These are phyloP conservation scores for Cylindrotheca closterium DNA, from an alignment of 108 stramenopile genomes.

Conservation along the genomic window DNA sequence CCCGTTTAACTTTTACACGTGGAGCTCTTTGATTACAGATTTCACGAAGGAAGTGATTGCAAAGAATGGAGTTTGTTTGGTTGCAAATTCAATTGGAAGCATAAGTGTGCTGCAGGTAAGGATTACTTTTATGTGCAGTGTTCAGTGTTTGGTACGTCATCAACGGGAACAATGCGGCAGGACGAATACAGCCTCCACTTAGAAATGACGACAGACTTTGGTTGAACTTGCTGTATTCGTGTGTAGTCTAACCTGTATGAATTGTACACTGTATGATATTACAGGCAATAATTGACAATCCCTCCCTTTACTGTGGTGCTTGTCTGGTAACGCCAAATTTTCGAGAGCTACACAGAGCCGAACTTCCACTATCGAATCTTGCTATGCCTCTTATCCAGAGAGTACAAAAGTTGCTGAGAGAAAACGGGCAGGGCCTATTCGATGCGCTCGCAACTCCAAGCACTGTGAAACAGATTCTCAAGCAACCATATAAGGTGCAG, in stretches of 20 bases:
- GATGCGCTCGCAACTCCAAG: slow-evolving; percentile 73
- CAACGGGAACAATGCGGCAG: too few relatives aligned
- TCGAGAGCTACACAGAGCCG: slow-evolving; percentile 86
- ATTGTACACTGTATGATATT: too few relatives aligned
- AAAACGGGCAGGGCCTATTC: slow-evolving; percentile 79
- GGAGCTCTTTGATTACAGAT: slow-evolving; percentile 78
- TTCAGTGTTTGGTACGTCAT: too few relatives aligned
- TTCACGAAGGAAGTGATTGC: slow-evolving; percentile 67
- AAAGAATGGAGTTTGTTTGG: slow-evolving; percentile 59
- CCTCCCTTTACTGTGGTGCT: slow-evolving; percentile 67
- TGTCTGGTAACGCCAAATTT: slow-evolving; percentile 83
- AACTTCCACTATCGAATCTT: slow-evolving; percentile 69
- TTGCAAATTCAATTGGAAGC: slow-evolving; percentile 92
- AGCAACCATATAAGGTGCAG: slow-evolving; percentile 80
- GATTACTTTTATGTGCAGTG: too few relatives aligned
- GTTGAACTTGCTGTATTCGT: too few relatives aligned
- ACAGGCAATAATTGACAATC: slow-evolving; percentile 86
- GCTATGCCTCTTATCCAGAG: slow-evolving; percentile 73
- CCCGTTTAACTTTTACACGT: slow-evolving; percentile 92
- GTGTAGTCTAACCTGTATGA: too few relatives aligned
- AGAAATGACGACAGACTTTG: too few relatives aligned
- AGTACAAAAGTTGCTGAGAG: slow-evolving; percentile 71
- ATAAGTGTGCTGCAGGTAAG: slow-evolving; percentile 75
- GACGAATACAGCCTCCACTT: too few relatives aligned
- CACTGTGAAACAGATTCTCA: slow-evolving; percentile 83